phyloP scores from a whole-genome alignment of 768 basidiomycete species.

The Suillus variegatus region DNA sequence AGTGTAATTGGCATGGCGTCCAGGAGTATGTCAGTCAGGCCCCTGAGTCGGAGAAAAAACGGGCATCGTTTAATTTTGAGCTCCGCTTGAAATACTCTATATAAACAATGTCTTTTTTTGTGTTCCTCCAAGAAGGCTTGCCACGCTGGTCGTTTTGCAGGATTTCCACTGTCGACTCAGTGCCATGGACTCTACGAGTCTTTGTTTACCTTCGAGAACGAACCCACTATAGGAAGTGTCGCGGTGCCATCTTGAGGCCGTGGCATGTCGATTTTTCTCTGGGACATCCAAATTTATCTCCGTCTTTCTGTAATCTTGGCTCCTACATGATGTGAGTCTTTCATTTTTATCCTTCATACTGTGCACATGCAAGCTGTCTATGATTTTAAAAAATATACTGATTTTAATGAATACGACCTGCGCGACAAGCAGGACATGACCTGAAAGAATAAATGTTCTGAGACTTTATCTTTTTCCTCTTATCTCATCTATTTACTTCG shows the following conservation, averaged over 20 bases:
- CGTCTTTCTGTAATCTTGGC: background rate
- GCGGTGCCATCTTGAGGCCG: conserved; percentile 38
- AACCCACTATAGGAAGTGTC: conserved; percentile 52
- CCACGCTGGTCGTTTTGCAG: conserved; percentile 47
- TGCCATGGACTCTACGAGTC: conserved; percentile 45
- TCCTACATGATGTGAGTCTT: background rate
- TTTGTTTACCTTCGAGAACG: conserved; percentile 42
- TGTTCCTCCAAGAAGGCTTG: conserved; percentile 37
- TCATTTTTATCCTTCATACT: background rate
- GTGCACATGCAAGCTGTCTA: conserved; percentile 9
- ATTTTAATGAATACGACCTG: conserved; percentile 35
- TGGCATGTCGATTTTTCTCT: conserved; percentile 49
- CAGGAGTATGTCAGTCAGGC: too few relatives aligned
- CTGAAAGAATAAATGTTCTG: too few relatives aligned
- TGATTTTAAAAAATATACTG: conserved; percentile 28
- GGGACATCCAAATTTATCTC: conserved; percentile 32
- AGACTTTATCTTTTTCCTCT: conserved; percentile 3
- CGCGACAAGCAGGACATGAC: conserved; percentile 22
- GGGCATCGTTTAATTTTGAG: background rate
- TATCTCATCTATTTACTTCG: background rate
- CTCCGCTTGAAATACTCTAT: conserved; percentile 12
- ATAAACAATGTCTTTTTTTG: background rate
- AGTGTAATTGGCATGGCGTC: conserved; percentile 55
- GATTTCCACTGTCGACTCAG: conserved; percentile 45
- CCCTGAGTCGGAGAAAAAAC: background rate